Evolutionary conservation across 495 filamentous ascomycete genomes (phyloP).

Genomic region (Geopyxis carbonaria): DNA sequence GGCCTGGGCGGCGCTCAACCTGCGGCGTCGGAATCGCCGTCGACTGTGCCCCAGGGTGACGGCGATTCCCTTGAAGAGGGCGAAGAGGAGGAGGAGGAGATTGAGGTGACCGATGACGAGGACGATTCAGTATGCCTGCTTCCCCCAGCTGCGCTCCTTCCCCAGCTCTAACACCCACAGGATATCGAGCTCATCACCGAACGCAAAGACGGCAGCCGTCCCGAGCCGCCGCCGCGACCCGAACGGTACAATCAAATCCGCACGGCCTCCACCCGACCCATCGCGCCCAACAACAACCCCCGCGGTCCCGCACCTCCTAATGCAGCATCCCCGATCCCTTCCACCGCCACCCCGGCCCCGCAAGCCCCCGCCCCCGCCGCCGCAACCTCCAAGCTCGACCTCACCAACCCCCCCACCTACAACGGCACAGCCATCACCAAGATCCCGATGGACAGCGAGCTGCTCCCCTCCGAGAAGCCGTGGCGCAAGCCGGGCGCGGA

Average conservation of each 20-base stretch:
- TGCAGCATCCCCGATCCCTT: constrained; percentile 8
- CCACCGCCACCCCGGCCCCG: constrained; percentile 16
- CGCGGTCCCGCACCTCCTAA: constrained; percentile 29
- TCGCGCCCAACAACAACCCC: too few species aligned
- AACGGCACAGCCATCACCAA: constrained; percentile 69
- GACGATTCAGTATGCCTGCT: constrained; percentile 7
- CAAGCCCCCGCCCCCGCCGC: constrained; percentile 33
- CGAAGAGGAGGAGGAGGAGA: constrained; percentile 43
- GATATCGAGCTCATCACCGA: constrained; percentile 95
- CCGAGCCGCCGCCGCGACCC: constrained; percentile 44
- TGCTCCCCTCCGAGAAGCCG: constrained; percentile 48
- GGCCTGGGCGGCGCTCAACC: too few species aligned
- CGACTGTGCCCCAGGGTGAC: too few species aligned
- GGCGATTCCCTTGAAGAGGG: constrained; percentile 37
- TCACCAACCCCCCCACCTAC: constrained; percentile 66
- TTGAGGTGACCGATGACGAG: constrained; percentile 42
- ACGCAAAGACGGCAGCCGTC: constrained; percentile 54
- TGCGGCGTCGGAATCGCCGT: background rate
- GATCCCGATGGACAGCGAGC: constrained; percentile 59
- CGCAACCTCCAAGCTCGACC: constrained; percentile 64
- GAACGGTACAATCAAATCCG: constrained; percentile 45
- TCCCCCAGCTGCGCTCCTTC: constrained; percentile 4
- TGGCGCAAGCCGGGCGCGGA: constrained; percentile 95
- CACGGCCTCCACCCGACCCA: constrained; percentile 48
- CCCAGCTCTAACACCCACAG: constrained; percentile 28